Percentiles rank a stretch among this genome's conserved stretches.
These are phyloP conservation scores for Ceratocystis lukuohia DNA, from an alignment of 2,329 filamentous ascomycete genomes.

Conservation along the genomic window DNA sequence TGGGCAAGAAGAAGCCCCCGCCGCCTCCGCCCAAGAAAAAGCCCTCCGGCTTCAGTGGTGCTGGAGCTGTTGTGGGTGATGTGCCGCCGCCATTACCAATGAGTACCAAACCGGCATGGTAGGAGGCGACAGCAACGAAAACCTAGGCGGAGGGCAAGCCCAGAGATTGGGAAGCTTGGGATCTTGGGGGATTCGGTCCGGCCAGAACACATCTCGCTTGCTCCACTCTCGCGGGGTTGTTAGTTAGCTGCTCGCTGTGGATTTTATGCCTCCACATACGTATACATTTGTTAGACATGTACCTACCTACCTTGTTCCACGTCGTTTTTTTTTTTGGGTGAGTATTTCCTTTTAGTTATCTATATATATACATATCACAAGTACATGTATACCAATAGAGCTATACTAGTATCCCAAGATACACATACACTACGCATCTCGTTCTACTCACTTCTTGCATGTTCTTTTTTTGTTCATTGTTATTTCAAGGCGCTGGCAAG, in stretches of 20 bases:
- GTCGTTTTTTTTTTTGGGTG: neutral
- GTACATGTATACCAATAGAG: neutral
- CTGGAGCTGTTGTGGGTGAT: constrained; percentile 19
- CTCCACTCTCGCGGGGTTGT: too few relatives aligned
- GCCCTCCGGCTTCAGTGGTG: constrained; percentile 25
- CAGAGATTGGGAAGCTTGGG: too few relatives aligned
- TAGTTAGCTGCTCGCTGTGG: too few relatives aligned
- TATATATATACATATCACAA: neutral
- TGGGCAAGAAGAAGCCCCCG: constrained; percentile 41
- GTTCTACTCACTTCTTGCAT: too few relatives aligned
- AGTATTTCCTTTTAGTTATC: neutral
- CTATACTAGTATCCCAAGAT: neutral
- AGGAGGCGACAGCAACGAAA: neutral
- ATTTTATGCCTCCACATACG: too few relatives aligned
- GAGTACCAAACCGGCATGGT: constrained; percentile 34
- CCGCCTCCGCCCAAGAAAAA: constrained; percentile 43
- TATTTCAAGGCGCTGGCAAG: neutral
- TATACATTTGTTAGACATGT: too few relatives aligned
- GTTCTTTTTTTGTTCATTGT: neutral
- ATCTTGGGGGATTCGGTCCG: too few relatives aligned
- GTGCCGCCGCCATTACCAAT: constrained; percentile 41
- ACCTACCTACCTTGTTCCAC: too few relatives aligned
- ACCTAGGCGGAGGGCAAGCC: neutral
- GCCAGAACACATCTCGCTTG: too few relatives aligned
- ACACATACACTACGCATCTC: neutral